These are phyloP conservation scores for Trypanosomatidae sp. DNA, from an alignment of 208 protist species.

Conservation along the genomic window DNA sequence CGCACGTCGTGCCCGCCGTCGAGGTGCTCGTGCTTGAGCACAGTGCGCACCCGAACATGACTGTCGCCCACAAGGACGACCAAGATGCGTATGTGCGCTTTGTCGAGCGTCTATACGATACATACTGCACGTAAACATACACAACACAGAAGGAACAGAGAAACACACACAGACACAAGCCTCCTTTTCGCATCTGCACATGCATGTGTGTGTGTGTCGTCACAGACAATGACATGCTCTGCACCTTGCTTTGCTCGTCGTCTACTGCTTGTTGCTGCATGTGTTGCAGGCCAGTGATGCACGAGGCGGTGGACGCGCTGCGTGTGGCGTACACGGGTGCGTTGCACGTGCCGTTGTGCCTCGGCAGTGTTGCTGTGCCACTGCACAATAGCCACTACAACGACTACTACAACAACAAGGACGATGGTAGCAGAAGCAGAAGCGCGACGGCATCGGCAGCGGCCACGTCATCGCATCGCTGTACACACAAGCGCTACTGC, in stretches of 20 bases:
- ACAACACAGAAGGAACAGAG: background rate
- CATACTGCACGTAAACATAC: constrained; percentile 30
- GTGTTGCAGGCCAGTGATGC: background rate
- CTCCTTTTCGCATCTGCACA: too few relatives aligned
- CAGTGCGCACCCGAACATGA: constrained; percentile 65
- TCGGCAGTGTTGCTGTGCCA: constrained; percentile 30
- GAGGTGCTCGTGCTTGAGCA: constrained; percentile 68
- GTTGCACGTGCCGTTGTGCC: constrained; percentile 40
- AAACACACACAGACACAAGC: too few relatives aligned
- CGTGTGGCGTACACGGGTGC: constrained; percentile 41
- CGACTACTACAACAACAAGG: too few relatives aligned
- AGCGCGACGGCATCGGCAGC: background rate
- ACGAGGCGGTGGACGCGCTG: background rate
- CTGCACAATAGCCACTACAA: constrained; percentile 2
- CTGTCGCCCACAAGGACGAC: constrained; percentile 53
- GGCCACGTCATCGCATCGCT: constrained; percentile 15
- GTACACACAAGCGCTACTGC: constrained; percentile 61
- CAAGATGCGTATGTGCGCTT: constrained; percentile 75
- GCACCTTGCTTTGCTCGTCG: background rate
- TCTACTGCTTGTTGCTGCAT: too few relatives aligned
- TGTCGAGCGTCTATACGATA: constrained; percentile 60
- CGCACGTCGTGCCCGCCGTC: constrained; percentile 54
- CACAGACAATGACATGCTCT: background rate
- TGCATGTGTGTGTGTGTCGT: background rate
- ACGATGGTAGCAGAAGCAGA: background rate